phyloP scores from a whole-genome alignment of 768 basidiomycete species.

The Podaxis rugospora region DNA sequence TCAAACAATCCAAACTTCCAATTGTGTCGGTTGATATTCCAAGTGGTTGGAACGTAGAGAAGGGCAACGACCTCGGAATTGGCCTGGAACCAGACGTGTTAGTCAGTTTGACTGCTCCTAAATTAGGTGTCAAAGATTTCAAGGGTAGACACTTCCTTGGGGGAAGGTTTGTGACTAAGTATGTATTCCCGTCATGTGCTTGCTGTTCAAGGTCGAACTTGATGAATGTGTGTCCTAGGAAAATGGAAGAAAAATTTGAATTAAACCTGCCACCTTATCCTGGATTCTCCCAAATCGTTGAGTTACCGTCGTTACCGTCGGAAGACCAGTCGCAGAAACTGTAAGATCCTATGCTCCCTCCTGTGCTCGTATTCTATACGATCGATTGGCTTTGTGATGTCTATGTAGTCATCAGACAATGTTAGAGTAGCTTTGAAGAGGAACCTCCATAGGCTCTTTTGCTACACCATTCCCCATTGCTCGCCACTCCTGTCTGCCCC shows the following conservation, averaged over 20 bases:
- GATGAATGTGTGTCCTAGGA: constrained; percentile 33
- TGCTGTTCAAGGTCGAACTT: background rate
- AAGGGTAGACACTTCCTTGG: constrained; percentile 88
- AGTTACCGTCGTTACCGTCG: constrained; percentile 48
- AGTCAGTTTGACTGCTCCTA: constrained; percentile 91
- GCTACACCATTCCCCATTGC: background rate
- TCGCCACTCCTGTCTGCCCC: background rate
- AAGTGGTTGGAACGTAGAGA: constrained; percentile 93
- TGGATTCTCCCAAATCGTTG: constrained; percentile 79
- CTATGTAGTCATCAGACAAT: too few species aligned
- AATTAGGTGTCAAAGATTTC: constrained; percentile 77
- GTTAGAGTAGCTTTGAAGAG: background rate
- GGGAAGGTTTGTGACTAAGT: constrained; percentile 91
- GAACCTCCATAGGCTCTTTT: background rate
- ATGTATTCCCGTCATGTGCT: constrained; percentile 21
- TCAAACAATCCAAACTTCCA: constrained; percentile 63
- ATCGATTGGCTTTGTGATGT: too few species aligned
- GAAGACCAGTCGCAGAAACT: constrained; percentile 10
- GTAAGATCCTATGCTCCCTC: background rate
- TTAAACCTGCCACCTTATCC: constrained; percentile 83
- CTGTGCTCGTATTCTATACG: too few species aligned
- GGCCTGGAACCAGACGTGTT: constrained; percentile 76
- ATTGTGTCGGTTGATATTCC: constrained; percentile 96
- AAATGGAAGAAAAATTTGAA: constrained; percentile 65
- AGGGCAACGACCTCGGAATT: constrained; percentile 52